phyloP scores from a whole-genome alignment of 2,329 filamentous ascomycete species.

The Lachnellula subtilissima region DNA sequence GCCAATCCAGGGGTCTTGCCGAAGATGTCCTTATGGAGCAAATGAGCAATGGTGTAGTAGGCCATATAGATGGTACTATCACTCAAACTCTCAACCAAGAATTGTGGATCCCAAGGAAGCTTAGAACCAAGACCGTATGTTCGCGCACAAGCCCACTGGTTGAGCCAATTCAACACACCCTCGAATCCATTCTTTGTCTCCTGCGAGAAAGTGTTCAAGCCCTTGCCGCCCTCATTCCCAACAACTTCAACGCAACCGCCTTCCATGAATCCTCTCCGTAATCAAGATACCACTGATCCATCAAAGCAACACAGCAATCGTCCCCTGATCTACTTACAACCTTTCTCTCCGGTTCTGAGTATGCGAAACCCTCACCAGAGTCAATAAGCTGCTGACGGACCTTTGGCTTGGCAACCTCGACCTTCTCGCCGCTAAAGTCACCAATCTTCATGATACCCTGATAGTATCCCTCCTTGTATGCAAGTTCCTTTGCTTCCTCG shows the following conservation, averaged over 20 bases:
- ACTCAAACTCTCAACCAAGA: constrained; percentile 86
- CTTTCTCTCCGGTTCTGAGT: constrained; percentile 86
- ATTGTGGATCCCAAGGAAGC: constrained; percentile 86
- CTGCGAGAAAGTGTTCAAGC: constrained; percentile 72
- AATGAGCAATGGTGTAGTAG: constrained; percentile 64
- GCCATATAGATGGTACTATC: constrained; percentile 93
- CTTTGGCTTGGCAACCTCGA: constrained; percentile 81
- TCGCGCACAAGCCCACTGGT: constrained; percentile 90
- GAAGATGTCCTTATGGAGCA: constrained; percentile 79
- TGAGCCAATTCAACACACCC: constrained; percentile 84
- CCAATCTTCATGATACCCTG: constrained; percentile 86
- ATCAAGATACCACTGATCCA: constrained; percentile 98
- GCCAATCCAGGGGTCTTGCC: constrained; percentile 65
- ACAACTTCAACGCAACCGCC: constrained; percentile 66
- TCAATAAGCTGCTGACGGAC: constrained; percentile 75
- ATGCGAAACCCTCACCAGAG: constrained; percentile 75
- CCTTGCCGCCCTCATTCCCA: constrained; percentile 58
- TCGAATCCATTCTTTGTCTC: constrained; percentile 79
- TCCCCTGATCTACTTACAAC: constrained; percentile 87
- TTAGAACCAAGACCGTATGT: constrained; percentile 90
- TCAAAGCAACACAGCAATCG: constrained; percentile 85
- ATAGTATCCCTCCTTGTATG: constrained; percentile 97
- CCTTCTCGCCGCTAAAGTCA: constrained; percentile 80
- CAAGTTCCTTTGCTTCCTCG: constrained; percentile 88
- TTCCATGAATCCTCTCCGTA: constrained; percentile 92